Evolutionary conservation across 208 protist species (phyloP).

Genomic region (Leishmania gerbilli): DNA sequence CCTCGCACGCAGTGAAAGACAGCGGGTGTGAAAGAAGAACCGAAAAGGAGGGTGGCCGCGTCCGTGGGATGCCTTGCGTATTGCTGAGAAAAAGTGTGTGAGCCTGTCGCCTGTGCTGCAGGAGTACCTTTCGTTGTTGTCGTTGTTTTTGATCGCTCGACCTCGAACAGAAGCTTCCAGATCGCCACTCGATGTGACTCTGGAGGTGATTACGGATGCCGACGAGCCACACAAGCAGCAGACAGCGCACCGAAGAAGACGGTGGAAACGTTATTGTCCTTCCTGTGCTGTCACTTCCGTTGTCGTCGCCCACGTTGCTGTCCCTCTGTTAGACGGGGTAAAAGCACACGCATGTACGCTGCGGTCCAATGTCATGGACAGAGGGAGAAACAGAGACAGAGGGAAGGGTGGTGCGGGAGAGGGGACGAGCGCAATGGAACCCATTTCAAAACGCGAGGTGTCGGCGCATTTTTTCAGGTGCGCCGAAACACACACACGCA

Average conservation of each 20-base stretch:
- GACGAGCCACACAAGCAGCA: neutral
- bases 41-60: neutral
- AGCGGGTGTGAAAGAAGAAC: neutral
- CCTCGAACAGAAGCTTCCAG: neutral
- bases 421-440: neutral
- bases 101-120: neutral
- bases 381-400: neutral
- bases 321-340: neutral
- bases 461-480: neutral
- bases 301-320: neutral
- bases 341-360: neutral
- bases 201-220: neutral
- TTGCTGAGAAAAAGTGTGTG: neutral
- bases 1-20: neutral
- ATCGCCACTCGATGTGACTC: neutral
- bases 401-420: neutral
- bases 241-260: neutral
- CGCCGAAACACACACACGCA: neutral
- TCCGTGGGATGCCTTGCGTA: neutral
- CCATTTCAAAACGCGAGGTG: neutral
- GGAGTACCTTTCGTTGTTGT: neutral
- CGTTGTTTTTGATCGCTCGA: neutral
- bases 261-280: neutral
- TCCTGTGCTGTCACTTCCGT: neutral
- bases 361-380: neutral